These are phyloP conservation scores for Aureobasidium namibiae DNA, from an alignment of 2,329 filamentous ascomycete genomes.

Conservation along the genomic window DNA sequence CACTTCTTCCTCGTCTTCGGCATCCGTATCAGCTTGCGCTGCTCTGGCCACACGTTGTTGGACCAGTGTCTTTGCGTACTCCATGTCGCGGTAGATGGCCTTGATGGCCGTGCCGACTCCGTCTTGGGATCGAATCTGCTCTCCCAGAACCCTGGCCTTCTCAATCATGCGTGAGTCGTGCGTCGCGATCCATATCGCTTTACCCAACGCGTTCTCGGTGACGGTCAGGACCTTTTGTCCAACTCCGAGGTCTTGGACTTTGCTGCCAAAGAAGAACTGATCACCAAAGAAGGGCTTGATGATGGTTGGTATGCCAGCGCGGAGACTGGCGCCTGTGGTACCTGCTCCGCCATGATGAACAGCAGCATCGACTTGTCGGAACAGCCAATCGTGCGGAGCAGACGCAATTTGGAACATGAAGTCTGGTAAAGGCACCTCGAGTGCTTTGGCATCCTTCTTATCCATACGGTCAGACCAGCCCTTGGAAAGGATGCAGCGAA, in stretches of 20 bases:
- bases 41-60: constrained; percentile 41
- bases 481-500: constrained; percentile 90
- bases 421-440: constrained; percentile 61
- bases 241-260: constrained; percentile 88
- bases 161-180: constrained; percentile 85
- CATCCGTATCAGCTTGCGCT: constrained; percentile 22
- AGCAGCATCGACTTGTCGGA: constrained; percentile 84
- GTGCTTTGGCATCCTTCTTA: constrained; percentile 47
- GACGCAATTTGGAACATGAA: constrained; percentile 76
- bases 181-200: constrained; percentile 84
- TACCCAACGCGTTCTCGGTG: constrained; percentile 75
- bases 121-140: constrained; percentile 80
- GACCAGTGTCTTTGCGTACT: constrained; percentile 81
- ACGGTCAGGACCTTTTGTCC: constrained; percentile 83
- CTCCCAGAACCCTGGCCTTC: constrained; percentile 73
- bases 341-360: constrained; percentile 92
- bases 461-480: constrained; percentile 87
- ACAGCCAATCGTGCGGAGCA: constrained; percentile 94
- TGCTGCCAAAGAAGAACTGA: constrained; percentile 87
- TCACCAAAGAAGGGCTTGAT: constrained; percentile 97
- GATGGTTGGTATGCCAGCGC: constrained; percentile 87
- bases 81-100: constrained; percentile 86
- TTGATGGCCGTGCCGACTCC: constrained; percentile 88
- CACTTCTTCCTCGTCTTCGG: constrained; percentile 21
- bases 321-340: constrained; percentile 85